Conservation (phyloP, 2,329 filamentous ascomycete species). For the Xylariomycetidae sp. region DNA sequence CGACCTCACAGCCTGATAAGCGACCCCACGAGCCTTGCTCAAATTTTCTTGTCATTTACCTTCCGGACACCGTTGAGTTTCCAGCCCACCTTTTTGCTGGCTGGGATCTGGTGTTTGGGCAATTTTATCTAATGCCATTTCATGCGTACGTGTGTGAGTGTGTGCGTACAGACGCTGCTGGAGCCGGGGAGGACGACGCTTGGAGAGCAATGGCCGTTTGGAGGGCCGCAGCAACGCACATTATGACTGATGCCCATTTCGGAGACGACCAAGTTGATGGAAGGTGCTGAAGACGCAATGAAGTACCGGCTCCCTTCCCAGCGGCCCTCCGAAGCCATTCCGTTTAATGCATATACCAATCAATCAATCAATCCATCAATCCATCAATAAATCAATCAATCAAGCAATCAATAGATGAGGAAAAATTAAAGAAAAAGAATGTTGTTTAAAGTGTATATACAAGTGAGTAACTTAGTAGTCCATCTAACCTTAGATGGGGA, state of each 20-base stretch:
- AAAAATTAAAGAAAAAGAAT: slow-evolving; percentile 1
- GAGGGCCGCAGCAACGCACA: slow-evolving; percentile 20
- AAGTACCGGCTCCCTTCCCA: slow-evolving; percentile 6
- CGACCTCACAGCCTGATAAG: slow-evolving; percentile 20
- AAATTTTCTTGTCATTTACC: slow-evolving; percentile 27
- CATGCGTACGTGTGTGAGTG: no score
- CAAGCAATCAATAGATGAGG: slow-evolving; percentile 1
- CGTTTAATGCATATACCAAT: slow-evolving; percentile 24
- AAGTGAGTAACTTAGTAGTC: no score
- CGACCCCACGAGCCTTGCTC: slow-evolving; percentile 23
- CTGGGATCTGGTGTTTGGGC: slow-evolving; percentile 23
- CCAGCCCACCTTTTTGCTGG: slow-evolving; percentile 29
- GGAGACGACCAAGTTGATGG: slow-evolving; percentile 16
- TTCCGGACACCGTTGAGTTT: slow-evolving; percentile 23
- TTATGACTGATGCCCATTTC: slow-evolving; percentile 21
- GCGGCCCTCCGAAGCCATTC: slow-evolving; percentile 16
- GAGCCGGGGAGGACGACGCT: slow-evolving; percentile 12
- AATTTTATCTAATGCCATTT: slow-evolving; percentile 28
- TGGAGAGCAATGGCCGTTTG: slow-evolving; percentile 15
- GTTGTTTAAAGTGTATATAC: no score
- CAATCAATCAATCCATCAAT: slow-evolving; percentile 20
- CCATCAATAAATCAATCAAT: slow-evolving; percentile 8
- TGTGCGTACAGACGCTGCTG: slow-evolving; percentile 18
- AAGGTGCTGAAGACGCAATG: slow-evolving; percentile 11
- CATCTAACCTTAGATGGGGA: no score